Conservation (phyloP, 1,284 basidiomycete genomes). For the Naganishia sp. region DNA sequence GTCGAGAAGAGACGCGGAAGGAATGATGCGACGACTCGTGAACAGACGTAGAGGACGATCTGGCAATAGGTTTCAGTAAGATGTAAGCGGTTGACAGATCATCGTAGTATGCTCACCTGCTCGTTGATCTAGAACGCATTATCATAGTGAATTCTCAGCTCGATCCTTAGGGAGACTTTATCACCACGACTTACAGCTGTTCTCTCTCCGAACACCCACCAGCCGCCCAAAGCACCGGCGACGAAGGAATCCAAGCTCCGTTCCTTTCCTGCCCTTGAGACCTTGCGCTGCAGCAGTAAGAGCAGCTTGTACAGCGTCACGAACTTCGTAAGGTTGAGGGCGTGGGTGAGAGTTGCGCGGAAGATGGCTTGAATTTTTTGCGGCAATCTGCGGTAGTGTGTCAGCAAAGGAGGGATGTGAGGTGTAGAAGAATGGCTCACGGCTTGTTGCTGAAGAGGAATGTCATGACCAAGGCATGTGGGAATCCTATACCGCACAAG, state of each 20-base stretch:
- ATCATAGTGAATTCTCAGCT: not conserved
- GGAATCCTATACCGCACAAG: slow-evolving; percentile 60
- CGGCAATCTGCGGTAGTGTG: slow-evolving; percentile 34
- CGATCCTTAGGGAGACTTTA: not conserved
- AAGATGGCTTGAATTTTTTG: slow-evolving; percentile 63
- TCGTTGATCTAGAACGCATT: slow-evolving; percentile 71
- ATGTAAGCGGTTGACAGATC: not conserved
- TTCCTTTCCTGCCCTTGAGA: slow-evolving; percentile 67
- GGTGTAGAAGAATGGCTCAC: slow-evolving; percentile 57
- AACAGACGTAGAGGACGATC: slow-evolving; percentile 96
- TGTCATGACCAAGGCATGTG: slow-evolving; percentile 99
- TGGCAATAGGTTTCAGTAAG: slow-evolving; percentile 46
- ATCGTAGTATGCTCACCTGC: slow-evolving; percentile 64
- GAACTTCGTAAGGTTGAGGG: slow-evolving; percentile 84
- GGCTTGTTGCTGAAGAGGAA: slow-evolving; percentile 87
- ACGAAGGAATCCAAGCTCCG: slow-evolving; percentile 82
- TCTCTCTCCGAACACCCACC: slow-evolving; percentile 87
- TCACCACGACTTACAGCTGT: slow-evolving; percentile 62
- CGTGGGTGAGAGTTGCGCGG: slow-evolving; percentile 71
- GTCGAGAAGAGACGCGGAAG: slow-evolving; percentile 64
- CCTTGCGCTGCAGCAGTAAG: slow-evolving; percentile 74
- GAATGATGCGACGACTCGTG: slow-evolving; percentile 82
- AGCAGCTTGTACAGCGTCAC: slow-evolving; percentile 90
- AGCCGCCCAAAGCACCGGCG: slow-evolving; percentile 89
- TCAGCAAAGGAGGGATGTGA: not conserved